Evolutionary conservation across 176 grass and related monocot species (phyloP).

Genomic region (Eremochloa ophiuroides): DNA sequence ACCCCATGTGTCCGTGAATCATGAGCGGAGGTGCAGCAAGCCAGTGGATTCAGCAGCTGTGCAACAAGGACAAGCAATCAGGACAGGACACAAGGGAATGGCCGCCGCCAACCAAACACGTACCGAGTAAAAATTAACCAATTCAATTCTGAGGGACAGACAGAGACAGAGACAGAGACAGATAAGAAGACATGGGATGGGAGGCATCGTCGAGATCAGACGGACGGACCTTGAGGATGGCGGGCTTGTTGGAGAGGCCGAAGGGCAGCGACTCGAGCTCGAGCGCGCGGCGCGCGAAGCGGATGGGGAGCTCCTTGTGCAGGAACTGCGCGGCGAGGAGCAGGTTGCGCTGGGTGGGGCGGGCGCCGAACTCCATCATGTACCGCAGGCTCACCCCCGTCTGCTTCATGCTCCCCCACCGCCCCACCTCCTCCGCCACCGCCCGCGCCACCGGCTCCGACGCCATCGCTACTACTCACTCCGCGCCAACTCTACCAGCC

Average conservation of each 20-base stretch:
- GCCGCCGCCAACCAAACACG: not conserved
- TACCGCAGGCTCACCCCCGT: slow-evolving; percentile 83
- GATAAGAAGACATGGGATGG: not conserved
- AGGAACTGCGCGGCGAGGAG: slow-evolving; percentile 92
- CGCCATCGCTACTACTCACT: slow-evolving; percentile 15
- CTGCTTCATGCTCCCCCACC: slow-evolving; percentile 91
- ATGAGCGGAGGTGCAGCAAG: not conserved
- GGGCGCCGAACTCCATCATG: slow-evolving; percentile 97
- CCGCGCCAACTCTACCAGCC: not conserved
- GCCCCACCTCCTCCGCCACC: slow-evolving; percentile 72
- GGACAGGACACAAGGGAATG: not conserved
- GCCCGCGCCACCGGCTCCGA: slow-evolving; percentile 58
- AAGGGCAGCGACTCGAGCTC: slow-evolving; percentile 74
- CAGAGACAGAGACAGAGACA: not conserved
- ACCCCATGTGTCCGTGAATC: not conserved
- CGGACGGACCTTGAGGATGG: slow-evolving; percentile 61
- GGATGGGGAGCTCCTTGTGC: slow-evolving; percentile 76
- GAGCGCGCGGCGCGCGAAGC: slow-evolving; percentile 73
- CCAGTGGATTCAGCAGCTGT: not conserved
- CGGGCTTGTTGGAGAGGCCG: slow-evolving; percentile 67
- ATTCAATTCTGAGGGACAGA: not conserved
- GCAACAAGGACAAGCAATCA: not conserved
- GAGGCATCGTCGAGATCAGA: too few relatives aligned
- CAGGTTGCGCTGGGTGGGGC: slow-evolving; percentile 58
- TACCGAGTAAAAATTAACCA: not conserved